A percentile compares a stretch with the other conserved stretches of the same genome.
phyloP scores from a whole-genome alignment of 352 stramenopile species.

The Pythium brachiatum region DNA sequence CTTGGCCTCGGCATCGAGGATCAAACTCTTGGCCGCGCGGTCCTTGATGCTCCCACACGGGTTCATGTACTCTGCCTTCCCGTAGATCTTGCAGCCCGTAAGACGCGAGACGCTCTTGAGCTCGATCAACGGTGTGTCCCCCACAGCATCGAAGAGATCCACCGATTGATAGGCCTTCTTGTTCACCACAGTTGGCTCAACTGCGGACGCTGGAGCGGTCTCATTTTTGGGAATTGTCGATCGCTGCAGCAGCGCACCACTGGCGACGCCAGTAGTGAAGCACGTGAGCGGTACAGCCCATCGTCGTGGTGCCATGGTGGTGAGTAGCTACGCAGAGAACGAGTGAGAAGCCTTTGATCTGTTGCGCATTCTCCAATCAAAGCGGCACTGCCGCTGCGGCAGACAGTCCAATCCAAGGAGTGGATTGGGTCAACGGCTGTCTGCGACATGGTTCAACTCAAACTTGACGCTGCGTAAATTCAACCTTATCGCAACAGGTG shows the following conservation, averaged over 20 bases:
- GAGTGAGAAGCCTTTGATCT: not conserved
- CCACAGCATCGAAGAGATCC: conserved; percentile 60
- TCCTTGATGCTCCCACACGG: conserved; percentile 94
- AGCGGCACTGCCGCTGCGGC: too few relatives aligned
- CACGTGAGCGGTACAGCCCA: conserved; percentile 19
- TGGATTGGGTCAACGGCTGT: too few relatives aligned
- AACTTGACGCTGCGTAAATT: too few relatives aligned
- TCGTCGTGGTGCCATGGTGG: not conserved
- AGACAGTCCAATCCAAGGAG: not conserved
- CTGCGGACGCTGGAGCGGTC: too few relatives aligned
- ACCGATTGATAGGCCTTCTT: conserved; percentile 36
- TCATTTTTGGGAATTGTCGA: not conserved
- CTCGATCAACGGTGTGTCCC: conserved; percentile 76
- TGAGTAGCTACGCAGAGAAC: too few relatives aligned
- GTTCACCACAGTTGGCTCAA: not conserved
- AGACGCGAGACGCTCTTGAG: conserved; percentile 61
- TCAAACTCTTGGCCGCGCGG: conserved; percentile 90
- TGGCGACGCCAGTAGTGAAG: conserved; percentile 24
- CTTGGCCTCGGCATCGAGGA: conserved; percentile 84
- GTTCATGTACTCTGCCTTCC: conserved; percentile 87
- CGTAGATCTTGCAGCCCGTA: conserved; percentile 72
- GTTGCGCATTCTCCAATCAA: not conserved
- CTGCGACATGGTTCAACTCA: too few relatives aligned
- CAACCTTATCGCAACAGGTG: too few relatives aligned
- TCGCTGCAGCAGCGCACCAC: conserved; percentile 12